Evolutionary conservation across 2,329 filamentous ascomycete genomes (phyloP), one percentile per base, ranked within the genome.

Genomic region (Coniochaeta pulveracea): DNA sequence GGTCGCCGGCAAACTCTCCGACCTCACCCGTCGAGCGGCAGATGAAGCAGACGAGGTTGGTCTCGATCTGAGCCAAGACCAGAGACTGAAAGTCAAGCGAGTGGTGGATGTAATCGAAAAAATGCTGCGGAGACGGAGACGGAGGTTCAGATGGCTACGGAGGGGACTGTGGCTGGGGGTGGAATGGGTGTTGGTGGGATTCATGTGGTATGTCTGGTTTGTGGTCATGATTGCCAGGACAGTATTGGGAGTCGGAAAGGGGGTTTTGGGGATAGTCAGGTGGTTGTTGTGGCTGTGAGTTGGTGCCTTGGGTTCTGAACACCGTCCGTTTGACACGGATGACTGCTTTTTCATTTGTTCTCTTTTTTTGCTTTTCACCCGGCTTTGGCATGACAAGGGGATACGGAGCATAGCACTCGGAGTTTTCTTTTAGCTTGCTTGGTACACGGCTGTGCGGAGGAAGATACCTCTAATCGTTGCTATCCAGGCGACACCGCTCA

Each of bases 131-230:
- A 68, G 81, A 38, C 67, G 85, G 34, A 66, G 76, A 10, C 57
- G 76, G 19, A 58, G 74, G 37, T 75, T 91, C 48, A 67, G 84
- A 35, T 86, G 85, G 76, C 56, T 86, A 16, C 66, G 85, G 24
- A 66, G 83, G 10, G 74, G 76, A 1, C 79, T 85, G 10, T 96
- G 86, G 71, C 75, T 86, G 35, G 58, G 80, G 14, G 72, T 95
- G 11, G 89, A 96, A 62, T 95, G 86, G 85, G 61, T 76, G 32
- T 68, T 96, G 12, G 76, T 96, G 24, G 83, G 82, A 4, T 72
- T 93, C 45, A 85, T 96, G 77, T 95, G 91, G 86, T 85, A 81
- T 56, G 78, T 93, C 11, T 96, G 89, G 86, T 74, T 93, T 38
- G 64, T 93, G 21, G 88, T 95, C 16, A 82, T 86, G 52, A 64